phyloP scores from a whole-genome alignment of 306 rosid genomes.

The Sphenostylis stenocarpa region DNA sequence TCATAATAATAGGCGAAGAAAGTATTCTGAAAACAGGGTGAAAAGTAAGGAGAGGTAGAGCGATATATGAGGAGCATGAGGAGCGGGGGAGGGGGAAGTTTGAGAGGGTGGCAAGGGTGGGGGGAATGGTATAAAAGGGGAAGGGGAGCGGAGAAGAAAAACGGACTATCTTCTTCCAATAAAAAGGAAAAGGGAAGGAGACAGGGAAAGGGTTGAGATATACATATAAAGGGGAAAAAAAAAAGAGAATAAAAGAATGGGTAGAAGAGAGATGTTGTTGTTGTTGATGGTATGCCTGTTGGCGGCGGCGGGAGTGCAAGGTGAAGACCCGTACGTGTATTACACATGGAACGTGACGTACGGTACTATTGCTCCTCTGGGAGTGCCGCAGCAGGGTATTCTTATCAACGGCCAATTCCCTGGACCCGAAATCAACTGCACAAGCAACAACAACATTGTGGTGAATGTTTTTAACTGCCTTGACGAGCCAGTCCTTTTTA shows the following conservation, averaged over 20 bases:
- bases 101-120: neutral
- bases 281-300: constrained; percentile 41
- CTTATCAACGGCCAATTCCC: constrained; percentile 76
- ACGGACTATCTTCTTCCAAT: constrained; percentile 39
- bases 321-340: constrained; percentile 66
- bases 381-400: constrained; percentile 69
- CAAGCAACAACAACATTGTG: constrained; percentile 69
- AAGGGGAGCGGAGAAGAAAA: constrained; percentile 1
- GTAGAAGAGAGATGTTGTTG: no score
- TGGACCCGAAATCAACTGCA: constrained; percentile 72
- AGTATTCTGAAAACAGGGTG: no score
- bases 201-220: no score
- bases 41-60: constrained; percentile 20
- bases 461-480: constrained; percentile 67
- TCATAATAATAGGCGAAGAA: no score
- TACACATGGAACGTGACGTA: constrained; percentile 74
- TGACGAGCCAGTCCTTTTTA: constrained; percentile 74
- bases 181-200: neutral
- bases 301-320: constrained; percentile 35
- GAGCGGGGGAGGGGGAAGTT: neutral
- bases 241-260: no score
- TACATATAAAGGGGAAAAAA: no score
- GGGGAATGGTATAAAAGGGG: constrained; percentile 26
- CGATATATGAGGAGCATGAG: constrained; percentile 26
- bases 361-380: constrained; percentile 71